Percentiles rank a stretch among this genome's conserved stretches.
Conservation (phyloP, 352 stramenopile species). For the Pythium vanterpoolii region DNA sequence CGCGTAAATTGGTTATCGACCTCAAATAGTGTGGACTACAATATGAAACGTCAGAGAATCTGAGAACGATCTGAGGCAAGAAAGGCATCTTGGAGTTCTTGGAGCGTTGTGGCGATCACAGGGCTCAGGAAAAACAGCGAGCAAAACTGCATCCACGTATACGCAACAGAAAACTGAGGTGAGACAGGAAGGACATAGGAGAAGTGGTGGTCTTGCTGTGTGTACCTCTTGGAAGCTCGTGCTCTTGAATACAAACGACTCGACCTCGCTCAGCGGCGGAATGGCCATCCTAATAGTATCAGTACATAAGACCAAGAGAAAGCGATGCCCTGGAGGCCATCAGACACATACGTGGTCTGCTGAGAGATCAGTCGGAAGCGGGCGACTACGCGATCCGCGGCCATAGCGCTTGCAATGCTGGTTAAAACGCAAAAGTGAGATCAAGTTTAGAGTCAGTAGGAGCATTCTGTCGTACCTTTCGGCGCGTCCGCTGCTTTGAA, state of each 20-base stretch:
- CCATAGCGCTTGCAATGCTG: conserved; percentile 47
- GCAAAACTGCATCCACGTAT: conserved; percentile 37
- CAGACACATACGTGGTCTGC: conserved; percentile 34
- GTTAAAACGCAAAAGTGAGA: neutral
- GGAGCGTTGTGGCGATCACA: conserved; percentile 29
- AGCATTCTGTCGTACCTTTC: conserved; percentile 32
- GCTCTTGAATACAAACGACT: conserved; percentile 51
- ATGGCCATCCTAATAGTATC: conserved; percentile 31
- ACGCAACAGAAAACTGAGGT: neutral
- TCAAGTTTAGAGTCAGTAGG: neutral
- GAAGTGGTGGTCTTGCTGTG: neutral
- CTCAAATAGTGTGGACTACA: neutral
- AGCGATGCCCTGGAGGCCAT: neutral
- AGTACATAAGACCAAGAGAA: neutral
- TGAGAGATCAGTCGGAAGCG: conserved; percentile 42
- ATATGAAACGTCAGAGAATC: neutral
- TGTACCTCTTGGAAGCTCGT: conserved; percentile 53
- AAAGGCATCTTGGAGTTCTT: conserved; percentile 46
- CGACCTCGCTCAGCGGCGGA: conserved; percentile 46
- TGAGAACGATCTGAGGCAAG: conserved; percentile 19
- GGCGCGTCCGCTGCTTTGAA: conserved; percentile 26
- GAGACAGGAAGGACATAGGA: neutral
- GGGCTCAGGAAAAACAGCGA: conserved; percentile 45
- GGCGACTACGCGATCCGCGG: conserved; percentile 45
- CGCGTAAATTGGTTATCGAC: neutral